Base-by-base conservation (phyloP, 2,329 filamentous ascomycete genomes). In the Herpotrichia juniperi region DNA sequence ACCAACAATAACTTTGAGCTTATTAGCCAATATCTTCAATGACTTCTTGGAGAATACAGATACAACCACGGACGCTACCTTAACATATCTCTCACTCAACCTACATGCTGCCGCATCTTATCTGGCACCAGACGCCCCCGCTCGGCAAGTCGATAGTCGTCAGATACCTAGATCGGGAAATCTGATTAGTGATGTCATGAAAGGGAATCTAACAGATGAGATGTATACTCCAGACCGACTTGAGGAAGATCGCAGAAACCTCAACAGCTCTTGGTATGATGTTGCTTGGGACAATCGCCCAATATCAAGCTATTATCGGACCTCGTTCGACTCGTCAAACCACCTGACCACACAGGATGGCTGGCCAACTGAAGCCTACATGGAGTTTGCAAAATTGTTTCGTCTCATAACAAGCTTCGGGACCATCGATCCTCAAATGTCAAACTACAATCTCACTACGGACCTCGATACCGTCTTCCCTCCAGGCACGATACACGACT, bases 321-420 rank as follows among this genome's bases (percentile, higher is more conserved):
- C 75, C 1, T 63, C 78, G 8, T 62, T 68, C 24, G 59, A 74
- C 34, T 42, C 59, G 10, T 59, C 69, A 2, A 74, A 76, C 16
- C 59, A 69, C 7, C 37, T 64, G 2, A 76, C 76, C 17, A 87
- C 85, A 0, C 64, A 76, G 1, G 78, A 86, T 68, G 86, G 86
- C 10, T 89, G 86, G 86, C 86, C 86, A 0, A 81, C 79, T n/a
- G 81, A 84, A 58, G 77, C 79, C 17, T 85, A 79, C 58, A 69
- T 87, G 28, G 82, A 85, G 57, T 77, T 87, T 39, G 74, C 76
- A 1, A 73, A 78, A 42, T 76, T 77, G n/a, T 79, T 79, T 57
- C 76, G 86, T 26, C 59, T 88, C 2, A 62, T 88, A 2, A 66
- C 83, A 8, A 78, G 79, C 31, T 85, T 83, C 64, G 85, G 85